Evolutionary conservation across 2,329 filamentous ascomycete species (phyloP), one percentile per base, ranked within the genome.

Genomic region (Scedosporium boydii): DNA sequence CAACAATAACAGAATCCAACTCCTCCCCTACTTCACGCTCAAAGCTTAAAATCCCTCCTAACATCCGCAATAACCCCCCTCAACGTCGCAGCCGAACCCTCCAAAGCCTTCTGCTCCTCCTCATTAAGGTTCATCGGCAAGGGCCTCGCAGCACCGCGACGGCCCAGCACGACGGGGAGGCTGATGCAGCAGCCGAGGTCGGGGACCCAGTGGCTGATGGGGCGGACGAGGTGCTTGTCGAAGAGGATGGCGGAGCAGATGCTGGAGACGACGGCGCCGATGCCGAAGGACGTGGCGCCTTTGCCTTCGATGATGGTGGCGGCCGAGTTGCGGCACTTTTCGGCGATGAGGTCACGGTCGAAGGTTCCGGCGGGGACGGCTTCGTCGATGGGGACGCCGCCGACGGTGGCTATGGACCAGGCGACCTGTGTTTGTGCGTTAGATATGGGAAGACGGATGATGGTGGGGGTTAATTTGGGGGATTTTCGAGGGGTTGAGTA

Each of bases 191-290:
- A 61, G 27, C 29, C 44, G 6, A 61, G 59, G 42, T 61, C 59
- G 26, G 59, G 59, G 29, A 61, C 59, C 59, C 59, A 61, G 48
- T 61, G 59, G 21, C 26, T 38, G 46, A 61, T 61, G 59, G 59
- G 59, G 41, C 59, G 59, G 27, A 61, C 59, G 46, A 61, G 59
- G 48, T 42, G 59, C 59, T 61, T 61, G 59, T 61, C 59, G 46
- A 61, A 42, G 59, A 61, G 59, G 46, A 61, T 61, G 59, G 59
- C 29, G 18, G 59, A 61, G 59, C 59, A 61, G 27, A 61, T 61
- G 48, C 26, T 38, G 59, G 59, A 61, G 9, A 61, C 59, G 46
- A 61, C 42, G 48, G 59, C 59, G 59, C 59, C 59, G 27, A 61
- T 61, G 59, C 59, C 59, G 59, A 61, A 61, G 46, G 59, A 61